Conservation (phyloP, 495 filamentous ascomycete species). For the Alectoria sarmentosa region DNA sequence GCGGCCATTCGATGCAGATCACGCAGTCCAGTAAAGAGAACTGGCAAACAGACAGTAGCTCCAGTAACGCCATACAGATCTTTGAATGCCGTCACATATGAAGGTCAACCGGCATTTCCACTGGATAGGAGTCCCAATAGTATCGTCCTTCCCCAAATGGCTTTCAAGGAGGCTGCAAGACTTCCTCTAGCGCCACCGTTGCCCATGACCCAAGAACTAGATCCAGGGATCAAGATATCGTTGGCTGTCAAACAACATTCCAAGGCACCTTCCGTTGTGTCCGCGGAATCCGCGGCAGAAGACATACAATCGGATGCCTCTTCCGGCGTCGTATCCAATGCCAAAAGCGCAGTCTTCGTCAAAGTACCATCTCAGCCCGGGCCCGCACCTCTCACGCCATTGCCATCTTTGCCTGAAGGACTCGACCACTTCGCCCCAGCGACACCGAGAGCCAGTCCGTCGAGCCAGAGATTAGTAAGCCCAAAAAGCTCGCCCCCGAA, state of each 20-base stretch:
- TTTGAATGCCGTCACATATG: neutral
- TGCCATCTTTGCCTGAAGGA: constrained; percentile 36
- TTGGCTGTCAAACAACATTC: constrained; percentile 6
- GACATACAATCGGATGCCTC: constrained; percentile 19
- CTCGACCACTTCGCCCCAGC: constrained; percentile 18
- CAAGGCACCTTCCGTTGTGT: constrained; percentile 17
- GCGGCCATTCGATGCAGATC: constrained; percentile 10
- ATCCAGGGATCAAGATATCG: constrained; percentile 8
- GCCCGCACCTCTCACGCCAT: constrained; percentile 33
- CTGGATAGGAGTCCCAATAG: neutral
- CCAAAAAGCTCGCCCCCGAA: constrained; percentile 16
- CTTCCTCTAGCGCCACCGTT: neutral
- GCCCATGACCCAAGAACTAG: neutral
- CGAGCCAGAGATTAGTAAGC: constrained; percentile 4
- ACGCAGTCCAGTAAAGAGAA: constrained; percentile 6
- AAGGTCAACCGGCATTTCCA: neutral
- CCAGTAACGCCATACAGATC: neutral
- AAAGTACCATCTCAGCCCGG: constrained; percentile 30
- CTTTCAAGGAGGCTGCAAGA: neutral
- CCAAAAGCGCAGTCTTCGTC: constrained; percentile 18
- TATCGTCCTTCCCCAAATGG: neutral
- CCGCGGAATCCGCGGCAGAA: constrained; percentile 17
- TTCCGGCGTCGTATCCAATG: constrained; percentile 20
- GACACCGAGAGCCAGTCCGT: constrained; percentile 11
- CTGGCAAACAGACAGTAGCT: constrained; percentile 6